These are phyloP conservation scores for Tetrapisispora phaffii DNA, from an alignment of 805 yeast species.

Conservation along the genomic window DNA sequence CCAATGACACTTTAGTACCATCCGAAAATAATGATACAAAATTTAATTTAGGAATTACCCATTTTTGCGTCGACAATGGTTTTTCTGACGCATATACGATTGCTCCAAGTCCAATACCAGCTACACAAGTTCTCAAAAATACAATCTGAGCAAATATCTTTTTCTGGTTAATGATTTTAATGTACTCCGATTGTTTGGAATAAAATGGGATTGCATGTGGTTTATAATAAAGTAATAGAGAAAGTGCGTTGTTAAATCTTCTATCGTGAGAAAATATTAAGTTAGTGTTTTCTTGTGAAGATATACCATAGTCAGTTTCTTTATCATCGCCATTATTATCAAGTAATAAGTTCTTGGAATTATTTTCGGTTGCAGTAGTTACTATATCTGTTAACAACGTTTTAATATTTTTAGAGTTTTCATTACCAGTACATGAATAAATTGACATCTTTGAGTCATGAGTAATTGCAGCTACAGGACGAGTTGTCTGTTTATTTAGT, in stretches of 20 bases:
- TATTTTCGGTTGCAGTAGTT: slow-evolving; percentile 39
- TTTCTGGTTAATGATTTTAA: slow-evolving; percentile 42
- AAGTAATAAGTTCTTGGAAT: slow-evolving; percentile 12
- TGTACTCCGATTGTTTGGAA: slow-evolving; percentile 44
- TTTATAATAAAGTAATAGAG: slow-evolving; percentile 38
- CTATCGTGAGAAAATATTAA: slow-evolving; percentile 70
- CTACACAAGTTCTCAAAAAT: slow-evolving; percentile 60
- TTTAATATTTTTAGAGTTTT: slow-evolving; percentile 10
- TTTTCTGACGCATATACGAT: slow-evolving; percentile 32
- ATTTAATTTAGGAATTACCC: slow-evolving; percentile 68
- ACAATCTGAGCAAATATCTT: slow-evolving; percentile 49
- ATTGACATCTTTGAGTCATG: background rate
- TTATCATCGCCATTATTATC: slow-evolving; percentile 5
- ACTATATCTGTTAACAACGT: slow-evolving; percentile 29
- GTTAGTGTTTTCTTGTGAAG: slow-evolving; percentile 27
- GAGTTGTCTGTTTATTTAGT: background rate
- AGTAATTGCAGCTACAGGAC: background rate
- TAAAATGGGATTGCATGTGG: slow-evolving; percentile 18
- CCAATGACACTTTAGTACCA: slow-evolving; percentile 52
- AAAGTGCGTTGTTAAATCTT: slow-evolving; percentile 67
- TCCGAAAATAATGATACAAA: slow-evolving; percentile 60
- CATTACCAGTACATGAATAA: background rate
- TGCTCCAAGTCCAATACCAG: slow-evolving; percentile 27
- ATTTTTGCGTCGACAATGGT: slow-evolving; percentile 78
- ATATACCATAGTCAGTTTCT: slow-evolving; percentile 14